These are phyloP conservation scores for Aspergillus floridensis DNA, from an alignment of 2,329 filamentous ascomycete genomes.

Conservation along the genomic window DNA sequence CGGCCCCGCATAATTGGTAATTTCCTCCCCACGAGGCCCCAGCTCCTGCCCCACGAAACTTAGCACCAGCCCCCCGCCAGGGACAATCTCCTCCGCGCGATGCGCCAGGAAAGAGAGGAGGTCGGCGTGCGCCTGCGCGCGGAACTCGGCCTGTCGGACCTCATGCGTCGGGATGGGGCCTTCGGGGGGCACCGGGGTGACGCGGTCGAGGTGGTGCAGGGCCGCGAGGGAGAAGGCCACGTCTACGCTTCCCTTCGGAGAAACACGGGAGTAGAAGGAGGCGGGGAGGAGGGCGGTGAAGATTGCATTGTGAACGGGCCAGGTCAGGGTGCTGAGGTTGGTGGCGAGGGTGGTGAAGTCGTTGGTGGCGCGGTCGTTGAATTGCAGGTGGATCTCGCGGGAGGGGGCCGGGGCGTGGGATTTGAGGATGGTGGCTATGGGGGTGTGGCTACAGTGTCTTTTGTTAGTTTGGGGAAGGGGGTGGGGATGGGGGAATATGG, in stretches of 20 bases:
- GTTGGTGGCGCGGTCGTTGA: background rate
- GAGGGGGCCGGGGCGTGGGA: background rate
- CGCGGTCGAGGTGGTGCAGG: background rate
- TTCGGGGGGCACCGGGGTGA: background rate
- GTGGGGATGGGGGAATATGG: background rate
- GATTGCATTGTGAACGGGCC: background rate
- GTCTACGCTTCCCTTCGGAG: background rate
- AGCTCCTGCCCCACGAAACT: background rate
- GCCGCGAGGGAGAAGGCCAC: background rate
- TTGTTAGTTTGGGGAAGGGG: background rate
- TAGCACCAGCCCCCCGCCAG: background rate
- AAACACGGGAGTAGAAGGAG: background rate
- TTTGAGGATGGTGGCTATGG: background rate
- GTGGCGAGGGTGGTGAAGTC: background rate
- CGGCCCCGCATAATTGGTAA: background rate
- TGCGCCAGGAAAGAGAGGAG: background rate
- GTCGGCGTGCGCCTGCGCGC: background rate
- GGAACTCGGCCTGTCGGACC: background rate
- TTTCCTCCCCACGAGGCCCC: background rate
- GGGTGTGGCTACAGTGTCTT: background rate
- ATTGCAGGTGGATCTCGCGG: background rate
- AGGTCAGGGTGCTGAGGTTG: background rate
- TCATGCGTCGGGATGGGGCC: background rate
- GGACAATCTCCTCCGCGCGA: background rate
- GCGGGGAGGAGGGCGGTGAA: background rate